Conservation (phyloP, 345 rosid genomes). For the Linum usitatissimum region DNA sequence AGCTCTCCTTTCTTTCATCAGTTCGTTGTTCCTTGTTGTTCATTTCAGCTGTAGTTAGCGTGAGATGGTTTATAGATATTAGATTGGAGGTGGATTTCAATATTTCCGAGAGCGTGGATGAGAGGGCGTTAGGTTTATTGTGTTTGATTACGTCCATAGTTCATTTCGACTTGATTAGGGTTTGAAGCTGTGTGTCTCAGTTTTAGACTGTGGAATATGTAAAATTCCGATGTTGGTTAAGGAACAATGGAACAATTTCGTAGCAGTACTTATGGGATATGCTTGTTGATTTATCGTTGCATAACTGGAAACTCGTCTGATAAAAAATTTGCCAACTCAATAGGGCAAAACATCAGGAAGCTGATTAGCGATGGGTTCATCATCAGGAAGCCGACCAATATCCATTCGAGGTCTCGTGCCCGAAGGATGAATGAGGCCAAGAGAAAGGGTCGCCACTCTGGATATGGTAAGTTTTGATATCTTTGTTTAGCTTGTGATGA, state of each 20-base stretch:
- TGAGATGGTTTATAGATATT: background rate
- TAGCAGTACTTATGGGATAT: too few species aligned
- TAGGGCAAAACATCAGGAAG: conserved; percentile 10
- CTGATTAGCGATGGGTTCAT: conserved; percentile 8
- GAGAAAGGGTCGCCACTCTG: conserved; percentile 9
- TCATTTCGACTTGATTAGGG: background rate
- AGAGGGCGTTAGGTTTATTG: too few species aligned
- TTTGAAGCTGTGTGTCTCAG: background rate
- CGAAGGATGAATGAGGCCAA: conserved; percentile 6
- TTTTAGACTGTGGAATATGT: background rate
- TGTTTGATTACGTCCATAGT: background rate
- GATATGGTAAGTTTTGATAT: background rate
- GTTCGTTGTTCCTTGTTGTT: background rate
- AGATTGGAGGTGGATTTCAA: background rate
- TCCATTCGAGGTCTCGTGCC: conserved; percentile 7
- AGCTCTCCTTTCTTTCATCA: background rate
- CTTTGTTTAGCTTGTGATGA: background rate
- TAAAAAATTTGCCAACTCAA: too few species aligned
- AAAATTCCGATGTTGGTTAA: too few species aligned
- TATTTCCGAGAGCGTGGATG: background rate
- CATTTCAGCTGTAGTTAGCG: background rate
- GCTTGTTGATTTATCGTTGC: too few species aligned
- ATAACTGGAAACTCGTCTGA: too few species aligned
- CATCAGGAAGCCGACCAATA: conserved; percentile 7
- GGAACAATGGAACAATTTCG: too few species aligned